Conservation (phyloP, 2,329 filamentous ascomycete genomes). For the Penicillium sp. region DNA sequence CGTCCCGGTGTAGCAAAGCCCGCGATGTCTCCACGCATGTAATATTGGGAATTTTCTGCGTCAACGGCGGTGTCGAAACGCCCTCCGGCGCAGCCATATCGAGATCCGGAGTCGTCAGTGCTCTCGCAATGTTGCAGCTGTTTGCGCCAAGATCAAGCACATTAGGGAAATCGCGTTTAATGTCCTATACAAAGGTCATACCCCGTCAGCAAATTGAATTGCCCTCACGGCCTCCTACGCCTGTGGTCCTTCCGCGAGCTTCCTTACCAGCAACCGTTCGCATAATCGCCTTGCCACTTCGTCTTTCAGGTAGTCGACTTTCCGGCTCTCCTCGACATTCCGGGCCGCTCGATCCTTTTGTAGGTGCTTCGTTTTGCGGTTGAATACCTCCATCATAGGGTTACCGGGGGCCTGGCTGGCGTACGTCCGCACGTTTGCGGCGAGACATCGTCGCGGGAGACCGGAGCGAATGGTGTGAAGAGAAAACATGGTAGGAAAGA, state of each 20-base stretch:
- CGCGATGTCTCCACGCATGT: slow-evolving; percentile 80
- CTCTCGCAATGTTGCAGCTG: slow-evolving; percentile 88
- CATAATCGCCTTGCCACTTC: slow-evolving; percentile 83
- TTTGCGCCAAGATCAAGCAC: slow-evolving; percentile 94
- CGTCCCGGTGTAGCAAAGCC: slow-evolving; percentile 77
- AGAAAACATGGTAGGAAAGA: slow-evolving; percentile 14
- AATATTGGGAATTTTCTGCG: slow-evolving; percentile 70
- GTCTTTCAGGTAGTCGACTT: slow-evolving; percentile 90
- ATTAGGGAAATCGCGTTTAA: slow-evolving; percentile 81
- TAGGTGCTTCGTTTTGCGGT: slow-evolving; percentile 79
- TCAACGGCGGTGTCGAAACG: slow-evolving; percentile 55
- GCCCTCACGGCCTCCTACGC: background rate
- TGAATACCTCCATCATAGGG: slow-evolving; percentile 87
- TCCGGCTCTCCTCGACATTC: slow-evolving; percentile 69
- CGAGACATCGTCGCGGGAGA: slow-evolving; percentile 16
- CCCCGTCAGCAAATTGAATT: slow-evolving; percentile 3
- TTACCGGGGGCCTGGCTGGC: slow-evolving; percentile 76
- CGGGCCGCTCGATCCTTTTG: slow-evolving; percentile 85
- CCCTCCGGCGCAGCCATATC: slow-evolving; percentile 52
- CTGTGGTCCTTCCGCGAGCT: background rate
- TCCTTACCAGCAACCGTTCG: slow-evolving; percentile 74
- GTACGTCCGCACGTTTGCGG: slow-evolving; percentile 55
- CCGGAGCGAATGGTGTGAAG: slow-evolving; percentile 16
- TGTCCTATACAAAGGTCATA: slow-evolving; percentile 57
- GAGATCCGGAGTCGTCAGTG: slow-evolving; percentile 69